Conservation (phyloP, 805 yeast genomes). For the Wickerhamiella sergipiensis region DNA sequence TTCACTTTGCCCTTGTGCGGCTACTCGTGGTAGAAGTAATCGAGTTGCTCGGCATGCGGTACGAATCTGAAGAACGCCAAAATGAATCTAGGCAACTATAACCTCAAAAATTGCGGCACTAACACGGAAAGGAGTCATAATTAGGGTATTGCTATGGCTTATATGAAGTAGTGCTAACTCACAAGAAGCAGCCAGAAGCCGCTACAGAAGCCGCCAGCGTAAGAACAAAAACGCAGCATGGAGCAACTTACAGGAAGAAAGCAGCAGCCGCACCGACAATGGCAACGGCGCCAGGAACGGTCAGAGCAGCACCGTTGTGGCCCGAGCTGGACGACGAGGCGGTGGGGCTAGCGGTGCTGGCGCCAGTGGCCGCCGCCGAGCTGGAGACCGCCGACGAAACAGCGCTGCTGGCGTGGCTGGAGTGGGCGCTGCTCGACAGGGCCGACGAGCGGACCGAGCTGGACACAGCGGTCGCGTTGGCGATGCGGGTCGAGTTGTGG, state of each 20-base stretch:
- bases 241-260: conserved; percentile 4
- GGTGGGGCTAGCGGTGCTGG: background rate
- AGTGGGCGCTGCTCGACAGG: no score
- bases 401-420: background rate
- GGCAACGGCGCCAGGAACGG: background rate
- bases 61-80: no score
- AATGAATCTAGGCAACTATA: no score
- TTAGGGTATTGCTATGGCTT: background rate
- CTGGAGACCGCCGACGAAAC: background rate
- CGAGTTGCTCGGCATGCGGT: no score
- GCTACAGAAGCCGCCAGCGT: no score
- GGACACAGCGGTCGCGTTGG: background rate
- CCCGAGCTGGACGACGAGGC: background rate
- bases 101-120: no score
- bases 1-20: no score
- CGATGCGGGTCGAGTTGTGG: background rate
- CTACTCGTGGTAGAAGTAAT: no score
- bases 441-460: no score
- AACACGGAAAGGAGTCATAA: background rate
- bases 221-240: no score
- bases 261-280: conserved; percentile 8
- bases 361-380: background rate
- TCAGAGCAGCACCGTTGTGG: background rate
- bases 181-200: conserved; percentile 8
- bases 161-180: no score